Evolutionary conservation across 495 filamentous ascomycete genomes (phyloP), one percentile per base, ranked within the genome.

Genomic region (Aspergillus asperescens): DNA sequence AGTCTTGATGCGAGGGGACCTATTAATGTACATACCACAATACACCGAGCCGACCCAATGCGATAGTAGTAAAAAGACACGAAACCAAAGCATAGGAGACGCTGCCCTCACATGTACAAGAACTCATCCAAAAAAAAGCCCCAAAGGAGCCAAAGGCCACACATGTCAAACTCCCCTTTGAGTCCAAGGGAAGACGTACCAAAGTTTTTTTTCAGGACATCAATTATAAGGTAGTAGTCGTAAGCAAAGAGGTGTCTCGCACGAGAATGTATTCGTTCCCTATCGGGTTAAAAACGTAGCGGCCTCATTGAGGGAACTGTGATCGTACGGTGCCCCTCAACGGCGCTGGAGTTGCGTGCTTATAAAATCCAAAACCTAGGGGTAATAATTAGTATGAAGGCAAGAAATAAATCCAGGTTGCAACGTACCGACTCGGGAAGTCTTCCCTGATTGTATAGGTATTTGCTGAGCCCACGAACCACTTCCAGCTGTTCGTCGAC

Each of bases 401-500:
- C 45, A 6, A 22, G 38, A 8, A 23, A 40, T n/a, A n/a, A 19
- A 37, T 34, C 32, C 3, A 19, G 16, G 18, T n/a, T n/a, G 8
- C 9, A n/a, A 69, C 76, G 60, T 62, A 88, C 83, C 68, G 78
- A 76, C 41, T 82, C 77, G 31, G 78, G 71, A 41, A 89, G 74
- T 3, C 79, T 74, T 6, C 88, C 90, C 65, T 95, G 90, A 61
- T 94, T 94, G 53, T 83, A 84, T 42, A 97, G 70, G 71, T 96
- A 90, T 66, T 88, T 92, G 61, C 81, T 77, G 56, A 99, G 69
- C 0, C 88, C 84, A 59, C 81, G 86, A 2, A 97, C 81, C 34
- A 99, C 81, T 64, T 96, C 89, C 46, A 94, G 72, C 69, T 96
- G 90, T 65, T 97, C 89, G 22, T 95, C 89, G 1, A 81, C 66